Percentiles rank a stretch among this genome's conserved stretches.
Conservation (phyloP, 1,139 yeast genomes). For the Martiniozyma asiatica region DNA sequence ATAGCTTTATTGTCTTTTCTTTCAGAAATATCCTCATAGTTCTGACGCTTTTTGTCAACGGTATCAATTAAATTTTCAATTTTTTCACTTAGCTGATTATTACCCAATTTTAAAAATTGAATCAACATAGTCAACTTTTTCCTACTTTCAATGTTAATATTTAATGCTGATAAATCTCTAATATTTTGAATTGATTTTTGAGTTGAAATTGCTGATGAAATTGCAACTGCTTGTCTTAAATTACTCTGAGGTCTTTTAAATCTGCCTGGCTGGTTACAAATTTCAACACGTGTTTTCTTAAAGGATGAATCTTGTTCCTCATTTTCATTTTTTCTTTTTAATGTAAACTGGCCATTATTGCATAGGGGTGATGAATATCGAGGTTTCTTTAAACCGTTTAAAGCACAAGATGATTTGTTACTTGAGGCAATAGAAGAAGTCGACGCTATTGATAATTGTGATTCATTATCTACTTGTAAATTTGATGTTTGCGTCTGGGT, state of each 20-base stretch:
- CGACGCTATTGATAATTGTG: no score
- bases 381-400: no score
- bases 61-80: slow-evolving; percentile 21
- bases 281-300: no score
- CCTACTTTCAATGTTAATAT: slow-evolving; percentile 23
- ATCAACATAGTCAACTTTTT: slow-evolving; percentile 24
- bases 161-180: slow-evolving; percentile 22
- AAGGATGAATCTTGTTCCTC: background rate
- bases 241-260: slow-evolving; percentile 1
- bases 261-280: no score
- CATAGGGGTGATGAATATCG: no score
- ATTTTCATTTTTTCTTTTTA: slow-evolving; percentile 1
- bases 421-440: no score
- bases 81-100: slow-evolving; percentile 22
- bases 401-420: background rate
- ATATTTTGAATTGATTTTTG: slow-evolving; percentile 21
- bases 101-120: slow-evolving; percentile 24
- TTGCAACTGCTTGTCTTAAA: slow-evolving; percentile 18
- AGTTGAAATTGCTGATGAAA: slow-evolving; percentile 19
- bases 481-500: background rate
- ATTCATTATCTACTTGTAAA: no score
- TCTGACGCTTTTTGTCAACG: slow-evolving; percentile 16
- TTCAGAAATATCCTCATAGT: no score
- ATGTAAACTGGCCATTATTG: background rate
- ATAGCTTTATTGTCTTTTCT: background rate